These are phyloP conservation scores for Fusarium foetens DNA, from an alignment of 2,329 filamentous ascomycete species.

Conservation along the genomic window DNA sequence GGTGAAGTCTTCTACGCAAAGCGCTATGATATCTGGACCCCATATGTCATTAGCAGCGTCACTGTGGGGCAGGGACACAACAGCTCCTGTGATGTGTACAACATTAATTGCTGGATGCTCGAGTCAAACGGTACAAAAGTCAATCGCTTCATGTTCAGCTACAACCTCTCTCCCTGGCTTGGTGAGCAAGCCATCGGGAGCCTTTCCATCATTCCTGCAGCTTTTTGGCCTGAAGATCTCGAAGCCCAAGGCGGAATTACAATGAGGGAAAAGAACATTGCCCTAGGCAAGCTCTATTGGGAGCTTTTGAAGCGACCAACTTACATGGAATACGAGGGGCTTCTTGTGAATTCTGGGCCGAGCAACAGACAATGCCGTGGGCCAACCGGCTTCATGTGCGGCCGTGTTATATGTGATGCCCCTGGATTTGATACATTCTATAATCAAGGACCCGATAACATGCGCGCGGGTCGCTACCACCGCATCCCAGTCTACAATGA, in stretches of 20 bases:
- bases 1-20: slow-evolving; percentile 58
- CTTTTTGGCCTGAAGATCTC: slow-evolving; percentile 54
- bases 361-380: slow-evolving; percentile 43
- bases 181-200: slow-evolving; percentile 57
- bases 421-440: slow-evolving; percentile 54
- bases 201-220: slow-evolving; percentile 55
- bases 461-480: slow-evolving; percentile 26
- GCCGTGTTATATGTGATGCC: slow-evolving; percentile 57
- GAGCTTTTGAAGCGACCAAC: slow-evolving; percentile 57
- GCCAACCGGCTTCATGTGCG: slow-evolving; percentile 51
- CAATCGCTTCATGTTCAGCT: slow-evolving; percentile 51
- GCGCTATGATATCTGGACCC: slow-evolving; percentile 53
- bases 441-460: slow-evolving; percentile 40
- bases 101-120: slow-evolving; percentile 57
- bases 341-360: slow-evolving; percentile 48
- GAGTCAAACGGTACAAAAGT: slow-evolving; percentile 49
- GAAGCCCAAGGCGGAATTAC: slow-evolving; percentile 45
- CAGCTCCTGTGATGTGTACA: slow-evolving; percentile 33
- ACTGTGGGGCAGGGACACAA: slow-evolving; percentile 18
- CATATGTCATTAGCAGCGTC: slow-evolving; percentile 55
- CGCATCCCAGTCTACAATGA: slow-evolving; percentile 23
- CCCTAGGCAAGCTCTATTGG: slow-evolving; percentile 59
- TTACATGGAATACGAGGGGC: slow-evolving; percentile 60
- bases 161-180: slow-evolving; percentile 51
- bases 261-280: slow-evolving; percentile 53